Base-by-base conservation (phyloP, 768 basidiomycete species). In the Termitomyces sp. region DNA sequence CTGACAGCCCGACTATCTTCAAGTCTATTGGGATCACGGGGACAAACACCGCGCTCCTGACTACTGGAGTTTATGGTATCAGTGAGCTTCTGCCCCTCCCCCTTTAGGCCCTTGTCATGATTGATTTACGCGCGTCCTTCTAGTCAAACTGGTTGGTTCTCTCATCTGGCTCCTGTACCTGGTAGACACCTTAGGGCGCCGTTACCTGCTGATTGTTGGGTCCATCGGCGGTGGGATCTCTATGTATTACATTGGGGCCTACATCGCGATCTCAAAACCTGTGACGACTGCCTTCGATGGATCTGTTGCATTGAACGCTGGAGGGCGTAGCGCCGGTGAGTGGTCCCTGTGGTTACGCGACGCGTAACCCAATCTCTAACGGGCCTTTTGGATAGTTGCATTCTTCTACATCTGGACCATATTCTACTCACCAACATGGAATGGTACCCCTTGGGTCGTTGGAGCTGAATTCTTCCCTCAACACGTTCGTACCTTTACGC, bases 11-110 rank as follows among this genome's bases (percentile, higher is more conserved):
- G 4, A 79, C 77, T 0, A 73, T 82, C 25, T 80, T 82, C 72
- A 68, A 64, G 31, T 74, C 74, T 3, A 74, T 83, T 35, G 81
- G 81, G 2, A 62, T 82, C 38, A 69, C 68, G 4, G 75, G 75
- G 4, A 67, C 67, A 9, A 71, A 64, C 40, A 71, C 68, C 6
- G 59, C 69, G 2, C 68, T 78, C 10, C 72, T 79, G 54, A 76
- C 76, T 0, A 78, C 79, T 21, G 79, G 80, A 49, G 76, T 82
- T 48, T 82, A 78, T 61, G 82, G 81, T 12, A 70, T 80, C 35
- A 74, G 79, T 70, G 72, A 75, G 68, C 52, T 37, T 21, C 35
- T 57, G 21, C 16, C 19, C 35, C 38, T 47, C 25, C 14, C 7
- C 3, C 29, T n/a, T n/a, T 27, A 8, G n/a, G 14, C 43, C 27